These are phyloP conservation scores for Cladophialophora yegresii DNA, from an alignment of 2,329 filamentous ascomycete species.

Conservation along the genomic window DNA sequence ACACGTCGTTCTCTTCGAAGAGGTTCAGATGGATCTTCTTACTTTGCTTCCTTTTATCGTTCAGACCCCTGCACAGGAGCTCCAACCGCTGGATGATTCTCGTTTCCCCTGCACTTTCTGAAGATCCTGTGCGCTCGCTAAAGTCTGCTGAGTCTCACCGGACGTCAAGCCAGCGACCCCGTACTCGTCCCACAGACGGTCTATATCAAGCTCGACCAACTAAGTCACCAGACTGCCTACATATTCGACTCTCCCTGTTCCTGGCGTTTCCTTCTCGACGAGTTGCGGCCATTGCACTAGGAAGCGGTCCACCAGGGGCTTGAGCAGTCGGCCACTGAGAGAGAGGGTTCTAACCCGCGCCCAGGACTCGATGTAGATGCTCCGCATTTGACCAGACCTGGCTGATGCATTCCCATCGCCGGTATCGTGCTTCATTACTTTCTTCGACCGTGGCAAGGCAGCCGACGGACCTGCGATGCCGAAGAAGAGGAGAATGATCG, in stretches of 20 bases:
- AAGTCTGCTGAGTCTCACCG: neutral
- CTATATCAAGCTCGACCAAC: slow-evolving; percentile 1
- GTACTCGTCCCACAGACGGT: neutral
- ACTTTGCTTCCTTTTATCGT: no score
- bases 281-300: slow-evolving; percentile 78
- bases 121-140: neutral
- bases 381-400: slow-evolving; percentile 60
- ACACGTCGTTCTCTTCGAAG: no score
- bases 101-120: neutral
- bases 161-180: neutral
- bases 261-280: slow-evolving; percentile 42
- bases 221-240: slow-evolving; percentile 33
- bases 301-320: slow-evolving; percentile 72
- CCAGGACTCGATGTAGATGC: slow-evolving; percentile 90
- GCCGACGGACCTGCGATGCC: slow-evolving; percentile 40
- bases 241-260: slow-evolving; percentile 27
- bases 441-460: slow-evolving; percentile 35
- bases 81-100: neutral
- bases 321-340: slow-evolving; percentile 76
- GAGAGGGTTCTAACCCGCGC: slow-evolving; percentile 81
- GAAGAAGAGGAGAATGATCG: slow-evolving; percentile 58
- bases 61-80: no score
- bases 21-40: no score
- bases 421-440: slow-evolving; percentile 16
- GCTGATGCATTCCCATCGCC: neutral